phyloP scores from a whole-genome alignment of 192 early-diverging fungal genomes.

The Allomyces macrogynus region DNA sequence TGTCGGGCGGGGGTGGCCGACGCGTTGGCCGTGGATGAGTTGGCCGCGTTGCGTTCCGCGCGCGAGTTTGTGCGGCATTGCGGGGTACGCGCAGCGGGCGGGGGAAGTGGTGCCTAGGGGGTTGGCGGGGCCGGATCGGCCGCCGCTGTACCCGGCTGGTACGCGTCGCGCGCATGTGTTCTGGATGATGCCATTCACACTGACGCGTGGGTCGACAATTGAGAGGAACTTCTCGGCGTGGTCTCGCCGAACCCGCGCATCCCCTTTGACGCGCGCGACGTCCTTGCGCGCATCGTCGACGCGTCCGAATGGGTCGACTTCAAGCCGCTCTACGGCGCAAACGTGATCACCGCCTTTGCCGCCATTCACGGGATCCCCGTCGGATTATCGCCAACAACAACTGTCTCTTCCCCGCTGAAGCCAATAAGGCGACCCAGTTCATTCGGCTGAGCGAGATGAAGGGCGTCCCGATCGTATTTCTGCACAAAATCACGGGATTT shows the following conservation, averaged over 20 bases:
- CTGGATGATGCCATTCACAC: too few species aligned
- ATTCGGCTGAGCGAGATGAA: slow-evolving; percentile 37
- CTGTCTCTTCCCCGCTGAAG: slow-evolving; percentile 36
- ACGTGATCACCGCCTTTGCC: slow-evolving; percentile 41
- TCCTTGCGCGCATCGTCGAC: slow-evolving; percentile 42
- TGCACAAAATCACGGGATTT: slow-evolving; percentile 51
- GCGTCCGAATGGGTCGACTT: slow-evolving; percentile 40
- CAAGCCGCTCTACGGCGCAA: slow-evolving; percentile 43
- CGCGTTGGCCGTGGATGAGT: slow-evolving; percentile 36
- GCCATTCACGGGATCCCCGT: slow-evolving; percentile 40
- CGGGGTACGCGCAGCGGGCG: slow-evolving; percentile 30
- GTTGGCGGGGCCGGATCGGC: slow-evolving; percentile 22
- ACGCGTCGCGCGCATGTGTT: not conserved
- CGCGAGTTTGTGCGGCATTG: slow-evolving; percentile 32
- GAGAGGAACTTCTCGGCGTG: slow-evolving; percentile 40
- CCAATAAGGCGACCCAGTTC: slow-evolving; percentile 50
- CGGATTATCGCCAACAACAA: slow-evolving; percentile 47
- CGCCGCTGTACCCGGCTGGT: slow-evolving; percentile 33
- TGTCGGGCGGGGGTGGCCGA: slow-evolving; percentile 41
- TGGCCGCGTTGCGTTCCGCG: slow-evolving; percentile 38
- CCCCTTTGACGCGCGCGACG: slow-evolving; percentile 40
- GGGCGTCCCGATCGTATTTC: slow-evolving; percentile 33
- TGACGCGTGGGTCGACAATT: too few species aligned
- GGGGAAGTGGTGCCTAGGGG: slow-evolving; percentile 25
- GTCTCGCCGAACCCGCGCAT: slow-evolving; percentile 42